Conservation (phyloP, 2,329 filamentous ascomycete species). For the Fusarium lateritium region DNA sequence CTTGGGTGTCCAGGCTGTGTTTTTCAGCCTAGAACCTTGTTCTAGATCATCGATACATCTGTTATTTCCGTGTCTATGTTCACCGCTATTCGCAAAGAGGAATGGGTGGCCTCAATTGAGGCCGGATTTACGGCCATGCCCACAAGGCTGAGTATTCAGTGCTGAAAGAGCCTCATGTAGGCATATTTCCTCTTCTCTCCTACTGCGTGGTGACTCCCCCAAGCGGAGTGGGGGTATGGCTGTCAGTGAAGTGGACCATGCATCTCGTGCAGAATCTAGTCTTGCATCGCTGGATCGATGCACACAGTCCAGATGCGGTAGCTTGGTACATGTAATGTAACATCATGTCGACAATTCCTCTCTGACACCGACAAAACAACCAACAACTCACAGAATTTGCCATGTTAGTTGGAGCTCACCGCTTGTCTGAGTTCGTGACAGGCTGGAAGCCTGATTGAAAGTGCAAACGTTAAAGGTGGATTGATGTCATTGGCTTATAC, state of each 20-base stretch:
- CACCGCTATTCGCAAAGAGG: slow-evolving; percentile 11
- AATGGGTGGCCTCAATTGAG: slow-evolving; percentile 27
- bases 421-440: slow-evolving; percentile 6
- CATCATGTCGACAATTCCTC: background rate
- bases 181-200: background rate
- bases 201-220: background rate
- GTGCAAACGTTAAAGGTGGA: background rate
- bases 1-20: background rate
- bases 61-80: background rate
- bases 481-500: slow-evolving; percentile 18
- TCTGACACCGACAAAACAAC: too few relatives aligned
- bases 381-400: too few relatives aligned
- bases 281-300: slow-evolving; percentile 17
- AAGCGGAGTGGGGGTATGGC: background rate
- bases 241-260: slow-evolving; percentile 18
- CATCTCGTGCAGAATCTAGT: slow-evolving; percentile 14
- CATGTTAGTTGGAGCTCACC: slow-evolving; percentile 5
- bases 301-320: slow-evolving; percentile 12
- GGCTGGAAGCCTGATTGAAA: slow-evolving; percentile 1
- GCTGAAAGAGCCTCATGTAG: slow-evolving; percentile 17
- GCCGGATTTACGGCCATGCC: background rate
- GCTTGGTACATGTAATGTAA: slow-evolving; percentile 1
- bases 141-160: slow-evolving; percentile 14
- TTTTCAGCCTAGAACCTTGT: background rate
- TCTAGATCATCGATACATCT: background rate